Conservation (phyloP, 768 basidiomycete species). For the Rhizopogon vesiculosus region DNA sequence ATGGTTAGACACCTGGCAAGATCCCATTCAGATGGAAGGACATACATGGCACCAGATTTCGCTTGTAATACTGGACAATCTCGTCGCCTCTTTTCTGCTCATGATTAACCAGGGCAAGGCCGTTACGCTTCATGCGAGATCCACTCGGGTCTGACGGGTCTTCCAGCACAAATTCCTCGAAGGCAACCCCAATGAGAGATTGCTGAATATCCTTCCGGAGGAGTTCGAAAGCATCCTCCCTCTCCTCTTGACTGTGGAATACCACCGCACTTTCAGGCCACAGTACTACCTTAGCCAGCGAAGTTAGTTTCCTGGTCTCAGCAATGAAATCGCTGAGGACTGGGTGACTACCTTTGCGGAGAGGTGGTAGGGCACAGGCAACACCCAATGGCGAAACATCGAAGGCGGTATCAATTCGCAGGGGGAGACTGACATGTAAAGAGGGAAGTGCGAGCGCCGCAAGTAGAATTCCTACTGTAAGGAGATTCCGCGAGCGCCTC, state of each 20-base stretch:
- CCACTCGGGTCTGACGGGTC: conserved; percentile 30
- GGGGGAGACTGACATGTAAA: conserved; percentile 38
- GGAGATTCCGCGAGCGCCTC: conserved; percentile 19
- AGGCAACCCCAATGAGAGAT: conserved; percentile 64
- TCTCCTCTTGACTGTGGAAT: conserved; percentile 50
- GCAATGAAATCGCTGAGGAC: conserved; percentile 56
- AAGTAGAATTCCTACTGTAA: conserved; percentile 37
- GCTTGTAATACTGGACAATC: conserved; percentile 64
- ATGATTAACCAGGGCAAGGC: conserved; percentile 52
- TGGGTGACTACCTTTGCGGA: conserved; percentile 36
- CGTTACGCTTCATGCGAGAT: conserved; percentile 48
- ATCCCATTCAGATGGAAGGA: conserved; percentile 7
- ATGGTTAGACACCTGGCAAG: not conserved
- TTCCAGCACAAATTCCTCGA: conserved; percentile 53
- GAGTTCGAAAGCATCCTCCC: conserved; percentile 40
- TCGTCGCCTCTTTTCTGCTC: conserved; percentile 31
- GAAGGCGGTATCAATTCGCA: conserved; percentile 25
- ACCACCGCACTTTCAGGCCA: conserved; percentile 81
- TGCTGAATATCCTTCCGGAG: conserved; percentile 34
- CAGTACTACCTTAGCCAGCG: conserved; percentile 50
- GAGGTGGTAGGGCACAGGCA: conserved; percentile 63
- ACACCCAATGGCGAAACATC: conserved; percentile 54
- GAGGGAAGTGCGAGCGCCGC: conserved; percentile 53
- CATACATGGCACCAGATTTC: conserved; percentile 74
- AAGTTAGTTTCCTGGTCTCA: conserved; percentile 45